A percentile compares a stretch with the other conserved stretches of the same genome.
These are phyloP conservation scores for Ramichloridium luteum DNA, from an alignment of 2,329 filamentous ascomycete genomes.

Conservation along the genomic window DNA sequence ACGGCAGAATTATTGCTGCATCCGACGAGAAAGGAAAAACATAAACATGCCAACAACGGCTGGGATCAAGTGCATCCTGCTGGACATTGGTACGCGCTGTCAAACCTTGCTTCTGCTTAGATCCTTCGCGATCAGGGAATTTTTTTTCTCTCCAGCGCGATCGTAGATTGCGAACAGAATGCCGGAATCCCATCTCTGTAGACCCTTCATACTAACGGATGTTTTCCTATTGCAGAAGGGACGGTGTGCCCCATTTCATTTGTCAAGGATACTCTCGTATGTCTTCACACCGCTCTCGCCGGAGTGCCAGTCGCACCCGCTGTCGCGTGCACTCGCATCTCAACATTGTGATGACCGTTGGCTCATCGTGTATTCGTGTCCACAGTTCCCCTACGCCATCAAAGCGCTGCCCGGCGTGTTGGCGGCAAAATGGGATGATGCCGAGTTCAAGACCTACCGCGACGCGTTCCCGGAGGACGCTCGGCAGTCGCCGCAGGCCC, in stretches of 20 bases:
- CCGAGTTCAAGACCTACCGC: constrained; percentile 54
- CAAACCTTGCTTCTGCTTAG: neutral
- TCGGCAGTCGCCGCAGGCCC: constrained; percentile 44
- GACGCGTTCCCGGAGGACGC: constrained; percentile 58
- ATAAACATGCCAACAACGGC: too few relatives aligned
- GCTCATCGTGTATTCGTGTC: neutral
- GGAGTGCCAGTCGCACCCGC: too few relatives aligned
- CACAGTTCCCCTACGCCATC: constrained; percentile 67
- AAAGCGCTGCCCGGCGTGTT: constrained; percentile 52
- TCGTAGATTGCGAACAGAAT: neutral
- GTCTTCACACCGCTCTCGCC: constrained; percentile 25
- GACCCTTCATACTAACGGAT: too few relatives aligned
- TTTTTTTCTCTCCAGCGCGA: constrained; percentile 2
- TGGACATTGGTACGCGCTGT: constrained; percentile 25
- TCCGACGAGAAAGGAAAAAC: too few relatives aligned
- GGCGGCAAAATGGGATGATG: constrained; percentile 52
- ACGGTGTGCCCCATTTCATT: constrained; percentile 76
- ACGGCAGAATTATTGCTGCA: too few relatives aligned
- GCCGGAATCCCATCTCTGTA: too few relatives aligned
- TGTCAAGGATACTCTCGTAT: constrained; percentile 71
- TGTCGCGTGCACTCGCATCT: too few relatives aligned
- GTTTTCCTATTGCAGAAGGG: constrained; percentile 53
- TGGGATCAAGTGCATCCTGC: constrained; percentile 23
- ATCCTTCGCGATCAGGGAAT: constrained; percentile 1
- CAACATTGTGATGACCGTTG: too few relatives aligned